A percentile compares a stretch with the other conserved stretches of the same genome.
Evolutionary conservation across 257 asterid species (phyloP).

Genomic region (Paulownia fortunei): DNA sequence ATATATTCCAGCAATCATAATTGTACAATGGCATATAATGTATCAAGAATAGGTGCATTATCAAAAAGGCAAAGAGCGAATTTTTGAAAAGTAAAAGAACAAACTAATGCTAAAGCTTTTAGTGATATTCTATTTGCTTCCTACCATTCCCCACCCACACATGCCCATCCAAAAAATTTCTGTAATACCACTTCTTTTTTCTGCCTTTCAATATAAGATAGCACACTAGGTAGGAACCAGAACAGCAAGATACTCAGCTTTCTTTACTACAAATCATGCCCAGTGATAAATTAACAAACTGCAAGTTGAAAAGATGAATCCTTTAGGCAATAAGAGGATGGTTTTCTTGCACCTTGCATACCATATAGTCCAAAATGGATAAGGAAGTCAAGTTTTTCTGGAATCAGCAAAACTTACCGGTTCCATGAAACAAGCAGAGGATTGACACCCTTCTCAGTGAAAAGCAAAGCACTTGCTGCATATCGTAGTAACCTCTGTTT

Average conservation of each 20-base stretch:
- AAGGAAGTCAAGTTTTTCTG: constrained; percentile 9
- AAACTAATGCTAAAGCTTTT: no score
- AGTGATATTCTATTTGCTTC: no score
- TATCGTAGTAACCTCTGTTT: constrained; percentile 91
- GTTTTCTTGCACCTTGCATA: neutral
- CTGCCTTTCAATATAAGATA: neutral
- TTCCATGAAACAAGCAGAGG: constrained; percentile 97
- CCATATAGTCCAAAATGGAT: constrained; percentile 9
- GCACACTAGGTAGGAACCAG: neutral
- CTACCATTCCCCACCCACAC: no score
- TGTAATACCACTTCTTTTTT: neutral
- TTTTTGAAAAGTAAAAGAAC: no score
- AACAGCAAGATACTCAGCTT: neutral
- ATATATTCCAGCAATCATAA: no score
- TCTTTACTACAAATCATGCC: neutral
- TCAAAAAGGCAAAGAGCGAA: no score
- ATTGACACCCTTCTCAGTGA: constrained; percentile 96
- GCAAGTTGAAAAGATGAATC: neutral
- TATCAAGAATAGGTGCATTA: no score
- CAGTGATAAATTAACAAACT: constrained; percentile 1
- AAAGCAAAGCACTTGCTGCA: constrained; percentile 97
- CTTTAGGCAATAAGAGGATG: constrained; percentile 6
- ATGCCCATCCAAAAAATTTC: neutral
- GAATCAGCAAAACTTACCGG: constrained; percentile 57
- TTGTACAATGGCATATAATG: no score